Base-by-base conservation (phyloP, 805 yeast species). In the Ogataea trehaloabstinens region DNA sequence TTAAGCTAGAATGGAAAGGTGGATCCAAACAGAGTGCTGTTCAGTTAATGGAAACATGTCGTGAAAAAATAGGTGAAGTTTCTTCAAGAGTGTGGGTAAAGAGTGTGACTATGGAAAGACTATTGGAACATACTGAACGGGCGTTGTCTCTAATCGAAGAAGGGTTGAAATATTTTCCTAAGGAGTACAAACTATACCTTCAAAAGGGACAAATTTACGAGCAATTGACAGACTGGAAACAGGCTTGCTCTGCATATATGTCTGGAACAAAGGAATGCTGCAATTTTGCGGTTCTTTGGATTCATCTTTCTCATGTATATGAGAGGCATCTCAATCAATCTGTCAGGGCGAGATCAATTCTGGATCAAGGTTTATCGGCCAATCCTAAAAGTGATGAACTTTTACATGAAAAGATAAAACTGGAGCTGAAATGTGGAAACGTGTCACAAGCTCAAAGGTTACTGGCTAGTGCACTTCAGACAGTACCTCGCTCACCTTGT, bases 321-420 rank as follows among this genome's bases (percentile, higher is more conserved):
- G 77, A 71, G 43, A 34, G 46, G 1, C 44, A 55, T 1, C 50
- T 71, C 8, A 66, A 67, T 1, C 66, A 70, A 2, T 42, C 67
- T 1, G 71, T 80, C 3, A 68, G 76, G 41, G 88, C 95, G 0
- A 73, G 96, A 43, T 80, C 95, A 0, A 66, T 74, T 1, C 60
- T 89, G 17, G 96, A 88, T 49, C 64, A 77, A 19, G 93, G 85
- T 0, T 56, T 85, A 6, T 46, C 78, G 12, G 64, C 67, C 19
- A 74, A 72, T 39, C 76, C 81, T 0, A 52, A 61, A 5, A 62
- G 63, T 27, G 85, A 76, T 21, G 36, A 41, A n/a, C 49, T 90
- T 2, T 80, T 86, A 80, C 50, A 69, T 6, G 81, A 73, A 15
- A 74, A 77, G 46, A 67, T 85, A 12, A 50, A 66, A 17, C 61